Evolutionary conservation across 2,329 filamentous ascomycete species (phyloP).

Genomic region (Calonectria leucothoes): DNA sequence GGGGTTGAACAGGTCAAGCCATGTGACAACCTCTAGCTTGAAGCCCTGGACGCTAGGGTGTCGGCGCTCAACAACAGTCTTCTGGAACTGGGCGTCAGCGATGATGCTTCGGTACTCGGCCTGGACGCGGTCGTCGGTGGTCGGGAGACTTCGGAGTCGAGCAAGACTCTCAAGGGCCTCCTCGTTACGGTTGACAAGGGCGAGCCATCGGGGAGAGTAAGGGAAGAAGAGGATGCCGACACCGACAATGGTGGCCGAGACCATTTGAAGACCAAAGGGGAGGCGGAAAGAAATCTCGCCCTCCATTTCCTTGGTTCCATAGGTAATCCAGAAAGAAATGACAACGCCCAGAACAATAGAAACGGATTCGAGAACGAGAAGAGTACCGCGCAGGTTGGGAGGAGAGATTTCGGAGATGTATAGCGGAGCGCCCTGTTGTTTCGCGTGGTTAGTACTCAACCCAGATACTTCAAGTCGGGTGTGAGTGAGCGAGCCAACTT

Average conservation of each 20-base stretch:
- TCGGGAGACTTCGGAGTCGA: conserved; percentile 53
- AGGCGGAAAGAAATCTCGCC: conserved; percentile 57
- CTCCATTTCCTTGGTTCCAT: conserved; percentile 57
- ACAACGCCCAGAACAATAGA: conserved; percentile 48
- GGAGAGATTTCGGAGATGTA: conserved; percentile 46
- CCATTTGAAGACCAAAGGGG: conserved; percentile 57
- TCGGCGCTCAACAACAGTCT: conserved; percentile 30
- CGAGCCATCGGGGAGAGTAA: conserved; percentile 59
- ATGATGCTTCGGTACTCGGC: conserved; percentile 61
- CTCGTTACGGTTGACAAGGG: conserved; percentile 49
- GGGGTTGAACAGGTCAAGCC: conserved; percentile 59
- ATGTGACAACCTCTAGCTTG: conserved; percentile 57
- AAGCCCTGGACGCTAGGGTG: conserved; percentile 41
- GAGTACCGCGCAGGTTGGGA: conserved; percentile 42
- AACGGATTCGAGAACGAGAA: conserved; percentile 46
- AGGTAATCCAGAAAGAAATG: conserved; percentile 44
- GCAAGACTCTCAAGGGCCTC: conserved; percentile 52
- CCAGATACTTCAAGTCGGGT: not conserved
- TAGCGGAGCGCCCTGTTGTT: conserved; percentile 30
- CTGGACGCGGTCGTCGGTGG: conserved; percentile 55
- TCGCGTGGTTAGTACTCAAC: not conserved
- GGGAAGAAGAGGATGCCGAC: conserved; percentile 58
- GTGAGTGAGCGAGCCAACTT: not conserved
- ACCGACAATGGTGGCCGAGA: conserved; percentile 39
- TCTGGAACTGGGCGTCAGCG: conserved; percentile 59